Evolutionary conservation across 1,139 yeast species (phyloP).

Genomic region (Meyerozyma smithsonii): DNA sequence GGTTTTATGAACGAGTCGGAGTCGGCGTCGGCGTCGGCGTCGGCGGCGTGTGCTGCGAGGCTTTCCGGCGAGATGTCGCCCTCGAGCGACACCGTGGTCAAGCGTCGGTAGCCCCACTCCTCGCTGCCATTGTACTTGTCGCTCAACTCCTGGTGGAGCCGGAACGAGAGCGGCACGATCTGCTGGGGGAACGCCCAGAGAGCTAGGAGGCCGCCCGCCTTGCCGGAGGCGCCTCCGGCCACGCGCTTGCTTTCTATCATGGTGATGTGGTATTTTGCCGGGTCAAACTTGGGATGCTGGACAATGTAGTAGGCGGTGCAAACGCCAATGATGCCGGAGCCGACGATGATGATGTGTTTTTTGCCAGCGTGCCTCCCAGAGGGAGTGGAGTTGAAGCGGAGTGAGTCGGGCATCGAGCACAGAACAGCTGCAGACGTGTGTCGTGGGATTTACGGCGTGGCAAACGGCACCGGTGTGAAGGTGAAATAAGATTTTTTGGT

Average conservation of each 20-base stretch:
- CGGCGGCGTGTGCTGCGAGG: slow-evolving; percentile 11
- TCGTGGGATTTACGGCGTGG: background rate
- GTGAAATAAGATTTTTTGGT: background rate
- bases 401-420: slow-evolving; percentile 27
- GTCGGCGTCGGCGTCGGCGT: slow-evolving; percentile 13
- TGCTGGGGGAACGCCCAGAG: slow-evolving; percentile 97
- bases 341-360: slow-evolving; percentile 70
- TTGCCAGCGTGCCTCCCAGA: slow-evolving; percentile 58
- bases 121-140: slow-evolving; percentile 72
- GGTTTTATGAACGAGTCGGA: slow-evolving; percentile 6
- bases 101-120: slow-evolving; percentile 90
- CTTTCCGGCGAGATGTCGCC: slow-evolving; percentile 59
- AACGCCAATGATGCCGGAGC: slow-evolving; percentile 96
- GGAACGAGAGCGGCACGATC: slow-evolving; percentile 83
- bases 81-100: slow-evolving; percentile 82
- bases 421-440: background rate
- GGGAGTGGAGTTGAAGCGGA: slow-evolving; percentile 39
- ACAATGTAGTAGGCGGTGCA: slow-evolving; percentile 90
- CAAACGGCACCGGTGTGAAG: no score
- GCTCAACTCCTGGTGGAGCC: slow-evolving; percentile 78
- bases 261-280: slow-evolving; percentile 71
- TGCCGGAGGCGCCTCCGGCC: slow-evolving; percentile 97
- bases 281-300: slow-evolving; percentile 74
- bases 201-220: slow-evolving; percentile 94
- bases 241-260: slow-evolving; percentile 87